Conservation (phyloP, 768 basidiomycete genomes). For the Boletus bicolor region DNA sequence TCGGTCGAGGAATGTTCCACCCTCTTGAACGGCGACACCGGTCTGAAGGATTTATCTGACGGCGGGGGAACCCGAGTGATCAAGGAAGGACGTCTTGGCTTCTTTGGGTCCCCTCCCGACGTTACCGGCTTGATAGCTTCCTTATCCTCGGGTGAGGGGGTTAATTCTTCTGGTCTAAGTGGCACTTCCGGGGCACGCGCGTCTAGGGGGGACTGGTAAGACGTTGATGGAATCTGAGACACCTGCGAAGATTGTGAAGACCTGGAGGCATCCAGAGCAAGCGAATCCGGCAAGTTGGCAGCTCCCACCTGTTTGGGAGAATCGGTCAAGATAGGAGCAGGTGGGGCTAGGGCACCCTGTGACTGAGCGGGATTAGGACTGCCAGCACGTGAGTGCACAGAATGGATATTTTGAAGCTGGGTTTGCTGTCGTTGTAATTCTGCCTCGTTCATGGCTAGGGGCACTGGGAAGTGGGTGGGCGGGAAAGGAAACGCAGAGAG, state of each 20-base stretch:
- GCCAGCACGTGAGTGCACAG: constrained; percentile 12
- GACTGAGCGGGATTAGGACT: constrained; percentile 14
- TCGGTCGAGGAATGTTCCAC: constrained; percentile 18
- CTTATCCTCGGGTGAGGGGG: background rate
- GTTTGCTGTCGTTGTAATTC: constrained; percentile 26
- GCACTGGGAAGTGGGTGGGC: constrained; percentile 69
- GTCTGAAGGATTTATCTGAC: constrained; percentile 17
- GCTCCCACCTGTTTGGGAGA: constrained; percentile 22
- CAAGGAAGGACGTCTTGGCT: constrained; percentile 22
- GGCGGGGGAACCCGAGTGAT: constrained; percentile 16
- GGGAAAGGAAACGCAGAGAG: constrained; percentile 73
- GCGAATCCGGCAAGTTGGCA: constrained; percentile 4
- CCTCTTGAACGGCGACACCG: constrained; percentile 22
- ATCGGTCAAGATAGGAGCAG: constrained; percentile 13
- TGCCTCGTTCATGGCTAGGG: constrained; percentile 34
- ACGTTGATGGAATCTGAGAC: constrained; percentile 1
- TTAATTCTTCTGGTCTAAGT: background rate
- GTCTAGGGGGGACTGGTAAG: constrained; percentile 4
- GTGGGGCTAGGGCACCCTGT: background rate
- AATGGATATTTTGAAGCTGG: constrained; percentile 23
- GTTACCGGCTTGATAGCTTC: background rate
- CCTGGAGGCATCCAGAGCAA: background rate
- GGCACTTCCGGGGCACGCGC: background rate
- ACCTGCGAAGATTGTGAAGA: constrained; percentile 6
- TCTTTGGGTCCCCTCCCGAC: constrained; percentile 3